Conservation (phyloP, 2,329 filamentous ascomycete species). For the Aspergillus vadensis region DNA sequence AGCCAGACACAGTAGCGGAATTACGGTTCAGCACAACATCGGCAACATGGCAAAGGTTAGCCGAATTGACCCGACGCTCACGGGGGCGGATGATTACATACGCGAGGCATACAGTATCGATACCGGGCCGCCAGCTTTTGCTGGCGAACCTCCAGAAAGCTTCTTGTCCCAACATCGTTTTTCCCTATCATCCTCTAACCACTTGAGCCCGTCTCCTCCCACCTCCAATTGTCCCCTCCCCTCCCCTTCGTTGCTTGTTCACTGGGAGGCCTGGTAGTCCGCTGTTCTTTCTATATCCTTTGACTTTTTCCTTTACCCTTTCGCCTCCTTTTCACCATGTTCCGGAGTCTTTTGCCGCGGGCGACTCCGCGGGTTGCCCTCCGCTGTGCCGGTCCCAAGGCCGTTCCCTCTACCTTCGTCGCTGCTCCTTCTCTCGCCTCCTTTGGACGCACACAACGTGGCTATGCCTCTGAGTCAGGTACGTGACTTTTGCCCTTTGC, state of each 20-base stretch:
- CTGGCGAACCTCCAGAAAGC: slow-evolving; percentile 25
- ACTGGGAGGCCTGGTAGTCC: slow-evolving; percentile 34
- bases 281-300: slow-evolving; percentile 25
- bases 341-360: slow-evolving; percentile 55
- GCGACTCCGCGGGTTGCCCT: slow-evolving; percentile 48
- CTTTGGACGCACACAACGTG: slow-evolving; percentile 56
- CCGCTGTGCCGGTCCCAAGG: slow-evolving; percentile 40
- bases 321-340: slow-evolving; percentile 46
- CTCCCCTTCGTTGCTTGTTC: slow-evolving; percentile 25
- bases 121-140: slow-evolving; percentile 28
- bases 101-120: slow-evolving; percentile 23
- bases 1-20: background rate
- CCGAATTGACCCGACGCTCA: slow-evolving; percentile 21
- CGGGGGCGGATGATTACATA: slow-evolving; percentile 24
- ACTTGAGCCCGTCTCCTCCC: slow-evolving; percentile 9
- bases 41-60: slow-evolving; percentile 17
- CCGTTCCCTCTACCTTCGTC: slow-evolving; percentile 40
- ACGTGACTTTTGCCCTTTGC: slow-evolving; percentile 17
- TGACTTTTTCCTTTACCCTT: slow-evolving; percentile 29
- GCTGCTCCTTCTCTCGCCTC: slow-evolving; percentile 47
- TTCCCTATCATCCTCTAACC: slow-evolving; percentile 21
- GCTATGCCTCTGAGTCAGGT: slow-evolving; percentile 57
- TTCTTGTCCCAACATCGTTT: slow-evolving; percentile 29
- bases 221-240: slow-evolving; percentile 24
- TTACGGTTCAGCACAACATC: background rate